Evolutionary conservation across 1,139 yeast species (phyloP).

Genomic region (Zhuliangozyma blackwelliae): DNA sequence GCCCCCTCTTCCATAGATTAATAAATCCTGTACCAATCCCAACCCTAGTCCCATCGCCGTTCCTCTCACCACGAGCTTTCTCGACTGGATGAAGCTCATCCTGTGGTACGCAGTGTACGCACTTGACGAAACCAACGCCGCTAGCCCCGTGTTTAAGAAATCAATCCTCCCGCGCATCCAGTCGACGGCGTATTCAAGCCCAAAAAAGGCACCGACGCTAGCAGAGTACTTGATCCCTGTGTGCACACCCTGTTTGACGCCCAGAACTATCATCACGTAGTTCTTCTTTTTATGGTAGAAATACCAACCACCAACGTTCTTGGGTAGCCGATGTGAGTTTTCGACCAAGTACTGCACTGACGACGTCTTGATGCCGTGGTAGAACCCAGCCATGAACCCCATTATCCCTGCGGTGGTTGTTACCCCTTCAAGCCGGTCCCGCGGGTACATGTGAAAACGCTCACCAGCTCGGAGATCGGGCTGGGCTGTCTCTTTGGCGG

Average conservation of each 20-base stretch:
- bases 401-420: slow-evolving; percentile 40
- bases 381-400: slow-evolving; percentile 64
- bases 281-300: slow-evolving; percentile 83
- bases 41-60: slow-evolving; percentile 51
- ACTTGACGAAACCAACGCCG: slow-evolving; percentile 38
- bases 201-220: slow-evolving; percentile 52
- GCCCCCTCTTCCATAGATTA: slow-evolving; percentile 57
- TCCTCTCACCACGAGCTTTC: slow-evolving; percentile 50
- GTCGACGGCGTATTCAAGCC: slow-evolving; percentile 62
- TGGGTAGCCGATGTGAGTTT: slow-evolving; percentile 78
- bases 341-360: slow-evolving; percentile 68
- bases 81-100: slow-evolving; percentile 45
- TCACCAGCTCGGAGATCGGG: slow-evolving; percentile 19
- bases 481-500: background rate
- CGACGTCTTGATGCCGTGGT: slow-evolving; percentile 53
- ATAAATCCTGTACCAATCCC: slow-evolving; percentile 64
- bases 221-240: slow-evolving; percentile 43
- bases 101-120: slow-evolving; percentile 44
- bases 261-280: slow-evolving; percentile 62
- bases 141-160: slow-evolving; percentile 53
- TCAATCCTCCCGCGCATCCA: slow-evolving; percentile 46
- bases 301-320: slow-evolving; percentile 82
- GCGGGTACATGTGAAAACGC: slow-evolving; percentile 39
- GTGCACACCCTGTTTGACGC: slow-evolving; percentile 42
- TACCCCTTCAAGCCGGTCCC: slow-evolving; percentile 31